These are phyloP conservation scores for Starmerella stellata DNA, from an alignment of 805 yeast genomes.

Conservation along the genomic window DNA sequence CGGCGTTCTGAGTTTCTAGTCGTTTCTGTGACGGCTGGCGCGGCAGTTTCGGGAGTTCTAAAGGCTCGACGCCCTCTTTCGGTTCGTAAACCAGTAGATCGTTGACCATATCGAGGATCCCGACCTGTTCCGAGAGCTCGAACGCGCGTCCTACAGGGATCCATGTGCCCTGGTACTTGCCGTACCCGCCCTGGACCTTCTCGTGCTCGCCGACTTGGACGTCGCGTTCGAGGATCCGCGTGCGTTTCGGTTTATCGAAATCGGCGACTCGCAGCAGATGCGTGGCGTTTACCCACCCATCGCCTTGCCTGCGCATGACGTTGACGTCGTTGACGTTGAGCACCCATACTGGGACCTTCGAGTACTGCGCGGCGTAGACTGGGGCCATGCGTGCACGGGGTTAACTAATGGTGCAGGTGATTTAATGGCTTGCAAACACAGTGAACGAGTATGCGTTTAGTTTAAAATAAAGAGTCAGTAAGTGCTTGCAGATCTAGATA, in stretches of 20 bases:
- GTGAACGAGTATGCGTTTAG: too few relatives aligned
- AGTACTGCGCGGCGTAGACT: constrained; percentile 29
- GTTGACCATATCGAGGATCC: constrained; percentile 40
- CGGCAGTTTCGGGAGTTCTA: constrained; percentile 33
- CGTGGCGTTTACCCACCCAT: constrained; percentile 95
- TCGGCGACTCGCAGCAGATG: constrained; percentile 85
- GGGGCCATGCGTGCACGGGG: constrained; percentile 11
- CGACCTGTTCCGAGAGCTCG: constrained; percentile 45
- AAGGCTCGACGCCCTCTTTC: constrained; percentile 11
- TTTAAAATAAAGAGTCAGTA: too few relatives aligned
- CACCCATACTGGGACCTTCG: constrained; percentile 30
- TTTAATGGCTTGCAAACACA: too few relatives aligned
- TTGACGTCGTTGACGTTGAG: constrained; percentile 52
- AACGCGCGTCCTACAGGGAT: constrained; percentile 66
- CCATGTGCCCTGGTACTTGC: constrained; percentile 95
- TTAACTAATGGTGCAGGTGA: too few relatives aligned
- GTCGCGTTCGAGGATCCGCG: constrained; percentile 78
- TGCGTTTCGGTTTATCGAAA: constrained; percentile 84
- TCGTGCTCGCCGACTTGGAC: constrained; percentile 84
- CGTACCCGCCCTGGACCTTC: constrained; percentile 93
- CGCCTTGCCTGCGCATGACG: constrained; percentile 74
- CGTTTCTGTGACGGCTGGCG: constrained; percentile 33
- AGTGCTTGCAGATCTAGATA: too few relatives aligned
- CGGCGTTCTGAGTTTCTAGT: constrained; percentile 11
- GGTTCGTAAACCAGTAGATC: constrained; percentile 49